phyloP scores from a whole-genome alignment of 257 asterid species.

The Handroanthus guayacan region DNA sequence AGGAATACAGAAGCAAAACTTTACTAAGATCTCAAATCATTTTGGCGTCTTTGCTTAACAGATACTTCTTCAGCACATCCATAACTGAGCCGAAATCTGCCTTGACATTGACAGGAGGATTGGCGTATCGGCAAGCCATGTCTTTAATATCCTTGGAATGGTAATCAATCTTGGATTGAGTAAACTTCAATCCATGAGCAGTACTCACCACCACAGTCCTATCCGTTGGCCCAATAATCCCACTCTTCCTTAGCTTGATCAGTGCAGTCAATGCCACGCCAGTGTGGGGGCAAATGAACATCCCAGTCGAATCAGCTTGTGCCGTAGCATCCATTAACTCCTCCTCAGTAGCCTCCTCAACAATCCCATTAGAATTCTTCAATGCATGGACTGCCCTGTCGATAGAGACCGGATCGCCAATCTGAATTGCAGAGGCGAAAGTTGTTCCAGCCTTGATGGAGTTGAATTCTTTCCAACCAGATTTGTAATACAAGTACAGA shows the following conservation, averaged over 20 bases:
- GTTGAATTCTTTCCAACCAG: conserved; percentile 82
- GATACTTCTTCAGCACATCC: conserved; percentile 83
- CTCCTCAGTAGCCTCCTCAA: conserved; percentile 92
- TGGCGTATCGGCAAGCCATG: conserved; percentile 76
- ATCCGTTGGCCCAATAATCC: conserved; percentile 66
- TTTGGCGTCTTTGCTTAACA: conserved; percentile 65
- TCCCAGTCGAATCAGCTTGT: conserved; percentile 90
- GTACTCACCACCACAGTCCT: conserved; percentile 91
- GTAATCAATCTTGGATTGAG: conserved; percentile 79
- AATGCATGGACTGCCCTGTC: conserved; percentile 83
- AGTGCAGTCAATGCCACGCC: conserved; percentile 87
- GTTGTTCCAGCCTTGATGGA: conserved; percentile 80
- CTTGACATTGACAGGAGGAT: conserved; percentile 83
- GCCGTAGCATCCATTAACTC: conserved; percentile 95
- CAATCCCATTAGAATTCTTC: conserved; percentile 72
- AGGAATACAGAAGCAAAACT: conserved; percentile 41
- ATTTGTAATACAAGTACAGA: conserved; percentile 67
- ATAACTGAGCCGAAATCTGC: conserved; percentile 90
- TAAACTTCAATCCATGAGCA: conserved; percentile 91
- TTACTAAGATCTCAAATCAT: conserved; percentile 36
- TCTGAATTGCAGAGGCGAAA: conserved; percentile 90
- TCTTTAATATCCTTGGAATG: conserved; percentile 75
- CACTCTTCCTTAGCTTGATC: conserved; percentile 75
- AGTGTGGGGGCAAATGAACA: conserved; percentile 93
- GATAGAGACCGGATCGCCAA: conserved; percentile 89